Base-by-base conservation (phyloP, 2,329 filamentous ascomycete species). In the Grosmannia penicillata region DNA sequence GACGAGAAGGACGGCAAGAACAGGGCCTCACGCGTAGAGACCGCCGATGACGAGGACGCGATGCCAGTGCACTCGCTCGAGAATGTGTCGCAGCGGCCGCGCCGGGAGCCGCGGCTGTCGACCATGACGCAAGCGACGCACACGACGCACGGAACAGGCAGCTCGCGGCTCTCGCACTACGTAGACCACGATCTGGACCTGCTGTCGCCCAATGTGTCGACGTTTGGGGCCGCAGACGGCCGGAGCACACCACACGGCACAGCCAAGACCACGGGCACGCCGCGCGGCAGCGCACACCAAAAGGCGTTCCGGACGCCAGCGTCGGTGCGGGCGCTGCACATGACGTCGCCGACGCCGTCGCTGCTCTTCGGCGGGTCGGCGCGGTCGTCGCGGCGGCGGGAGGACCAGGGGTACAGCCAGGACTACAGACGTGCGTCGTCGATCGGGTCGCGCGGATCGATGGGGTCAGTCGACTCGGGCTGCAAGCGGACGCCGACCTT, bases 281-380 rank as follows among this genome's bases (percentile, higher is more conserved):
- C 68, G 8, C 69, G 79, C 3, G 71, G 75, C 6, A n/a, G n/a
- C n/a, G n/a, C n/a, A n/a, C n/a, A n/a, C n/a, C n/a, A n/a, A n/a
- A n/a, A n/a, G n/a, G 68, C 72, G 1, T 84, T 85, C 53, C 68
- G 78, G 34, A 79, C 78, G 11, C 72, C 79, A 0, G 79, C 78
- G 2, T 76, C 75, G 11, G 72, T 83, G 8, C 73, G 75, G 36
- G 75, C 76, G 1, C 67, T 83, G 58, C 80, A 84, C 47, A 80
- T 84, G 75, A 69, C 70, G 2, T 82, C 78, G 22, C 36, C 28
- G 17, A 19, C 74, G 0, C 60, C 66, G 0, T 77, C 75, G 0
- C 58, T 38, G n/a, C 57, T 62, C 35, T 55, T 56, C 27, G 54
- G 58, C 18, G 66, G 63, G n/a, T 71, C 73, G 3, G 65, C 71